These are phyloP conservation scores for Epithele typhae DNA, from an alignment of 768 basidiomycete genomes.

Conservation along the genomic window DNA sequence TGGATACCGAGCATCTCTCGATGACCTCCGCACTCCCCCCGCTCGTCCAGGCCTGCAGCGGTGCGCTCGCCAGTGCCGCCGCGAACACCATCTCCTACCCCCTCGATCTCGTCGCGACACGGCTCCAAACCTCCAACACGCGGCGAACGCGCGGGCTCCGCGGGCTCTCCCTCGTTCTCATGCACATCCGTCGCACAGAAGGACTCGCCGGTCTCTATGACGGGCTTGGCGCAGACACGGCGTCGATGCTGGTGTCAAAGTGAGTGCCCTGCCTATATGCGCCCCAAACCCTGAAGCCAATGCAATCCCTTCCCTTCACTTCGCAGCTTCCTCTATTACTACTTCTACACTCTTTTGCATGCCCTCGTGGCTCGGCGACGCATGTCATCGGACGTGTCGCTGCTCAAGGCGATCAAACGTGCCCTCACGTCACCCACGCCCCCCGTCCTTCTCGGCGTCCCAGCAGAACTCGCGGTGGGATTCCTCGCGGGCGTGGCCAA, in stretches of 20 bases:
- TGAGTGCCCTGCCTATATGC: constrained; percentile 20
- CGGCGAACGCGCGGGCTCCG: constrained; percentile 26
- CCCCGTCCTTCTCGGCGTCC: constrained; percentile 25
- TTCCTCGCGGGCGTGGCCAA: constrained; percentile 55
- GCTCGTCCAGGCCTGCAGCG: constrained; percentile 54
- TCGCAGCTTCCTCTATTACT: constrained; percentile 61
- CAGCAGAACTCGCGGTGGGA: constrained; percentile 51
- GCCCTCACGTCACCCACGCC: constrained; percentile 10
- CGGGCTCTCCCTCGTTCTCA: constrained; percentile 29
- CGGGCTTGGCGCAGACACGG: constrained; percentile 48
- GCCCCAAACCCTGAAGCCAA: background rate
- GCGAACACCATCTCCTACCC: constrained; percentile 54
- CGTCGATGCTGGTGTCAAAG: constrained; percentile 52
- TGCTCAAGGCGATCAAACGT: background rate
- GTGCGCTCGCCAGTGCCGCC: constrained; percentile 50
- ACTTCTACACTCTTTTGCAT: constrained; percentile 49
- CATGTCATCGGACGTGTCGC: background rate
- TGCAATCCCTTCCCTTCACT: background rate
- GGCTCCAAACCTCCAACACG: constrained; percentile 30
- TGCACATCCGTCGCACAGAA: constrained; percentile 32
- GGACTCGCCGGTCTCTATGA: constrained; percentile 46
- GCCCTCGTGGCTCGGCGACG: constrained; percentile 34
- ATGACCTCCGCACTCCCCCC: constrained; percentile 62
- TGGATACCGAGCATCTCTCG: too few relatives aligned
- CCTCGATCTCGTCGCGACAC: constrained; percentile 53